Percentiles rank a stretch among this genome's conserved stretches.
These are phyloP conservation scores for Paracoccidioides lutzii DNA, from an alignment of 2,329 filamentous ascomycete genomes.

Conservation along the genomic window DNA sequence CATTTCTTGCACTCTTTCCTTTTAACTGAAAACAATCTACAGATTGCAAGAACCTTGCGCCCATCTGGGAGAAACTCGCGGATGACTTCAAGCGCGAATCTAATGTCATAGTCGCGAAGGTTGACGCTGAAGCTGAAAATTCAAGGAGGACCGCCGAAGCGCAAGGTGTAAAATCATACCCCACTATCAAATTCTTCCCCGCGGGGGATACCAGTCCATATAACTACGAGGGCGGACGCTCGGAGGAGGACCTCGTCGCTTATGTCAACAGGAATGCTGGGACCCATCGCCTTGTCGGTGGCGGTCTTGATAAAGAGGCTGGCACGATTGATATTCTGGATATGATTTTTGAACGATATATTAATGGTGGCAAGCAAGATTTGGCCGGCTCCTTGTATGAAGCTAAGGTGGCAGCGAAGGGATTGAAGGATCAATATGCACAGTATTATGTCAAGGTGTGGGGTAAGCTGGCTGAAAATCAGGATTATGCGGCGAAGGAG, in stretches of 20 bases:
- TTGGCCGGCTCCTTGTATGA: conserved; percentile 55
- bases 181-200: conserved; percentile 96
- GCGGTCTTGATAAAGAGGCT: conserved; percentile 62
- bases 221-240: conserved; percentile 62
- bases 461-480: conserved; percentile 66
- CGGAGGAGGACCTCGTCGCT: conserved; percentile 59
- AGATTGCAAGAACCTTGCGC: conserved; percentile 96
- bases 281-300: conserved; percentile 70
- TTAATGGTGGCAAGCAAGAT: conserved; percentile 40
- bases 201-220: conserved; percentile 62
- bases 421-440: conserved; percentile 66
- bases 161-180: conserved; percentile 73
- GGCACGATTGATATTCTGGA: conserved; percentile 76
- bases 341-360: conserved; percentile 58
- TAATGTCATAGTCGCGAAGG: conserved; percentile 78
- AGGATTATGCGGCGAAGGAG: conserved; percentile 75
- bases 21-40: conserved; percentile 4
- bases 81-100: conserved; percentile 65
- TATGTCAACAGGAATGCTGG: conserved; percentile 85
- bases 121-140: conserved; percentile 82
- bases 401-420: conserved; percentile 56
- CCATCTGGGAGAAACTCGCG: conserved; percentile 78
- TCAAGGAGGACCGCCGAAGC: conserved; percentile 64
- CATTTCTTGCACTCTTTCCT: conserved; percentile 8
- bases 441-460: conserved; percentile 91